Conservation (phyloP, 805 yeast genomes). For the Candida endomychidarum region DNA sequence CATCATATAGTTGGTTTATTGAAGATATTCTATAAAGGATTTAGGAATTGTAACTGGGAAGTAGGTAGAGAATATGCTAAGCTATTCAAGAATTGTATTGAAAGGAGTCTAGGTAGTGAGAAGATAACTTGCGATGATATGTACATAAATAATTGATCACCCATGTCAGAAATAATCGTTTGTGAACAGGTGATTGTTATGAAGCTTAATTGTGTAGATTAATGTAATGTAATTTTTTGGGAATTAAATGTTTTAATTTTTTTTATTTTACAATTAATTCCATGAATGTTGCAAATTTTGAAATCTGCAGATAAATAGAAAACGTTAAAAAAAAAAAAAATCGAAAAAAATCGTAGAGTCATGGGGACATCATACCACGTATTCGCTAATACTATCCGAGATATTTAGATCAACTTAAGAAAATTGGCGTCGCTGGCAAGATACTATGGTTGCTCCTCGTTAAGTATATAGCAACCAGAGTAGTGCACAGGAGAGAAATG, state of each 20-base stretch:
- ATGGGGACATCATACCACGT: too few species aligned
- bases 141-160: constrained; percentile 27
- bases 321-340: not conserved
- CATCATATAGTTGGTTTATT: constrained; percentile 58
- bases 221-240: not conserved
- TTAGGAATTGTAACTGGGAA: constrained; percentile 49
- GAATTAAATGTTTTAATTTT: not conserved
- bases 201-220: not conserved
- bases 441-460: not conserved
- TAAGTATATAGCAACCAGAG: not conserved
- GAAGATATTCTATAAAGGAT: constrained; percentile 38
- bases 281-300: not conserved
- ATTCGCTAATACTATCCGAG: too few species aligned
- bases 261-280: not conserved
- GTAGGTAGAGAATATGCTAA: constrained; percentile 56
- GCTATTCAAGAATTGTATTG: constrained; percentile 52
- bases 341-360: not conserved
- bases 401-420: not conserved
- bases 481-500: too few species aligned
- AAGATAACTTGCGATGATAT: constrained; percentile 49
- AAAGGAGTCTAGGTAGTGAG: constrained; percentile 52
- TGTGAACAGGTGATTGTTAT: too few species aligned
- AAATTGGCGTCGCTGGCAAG: not conserved
- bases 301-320: not conserved
- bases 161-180: too few species aligned